Conservation (phyloP, 345 rosid genomes). For the Sonneratia caseolaris region DNA sequence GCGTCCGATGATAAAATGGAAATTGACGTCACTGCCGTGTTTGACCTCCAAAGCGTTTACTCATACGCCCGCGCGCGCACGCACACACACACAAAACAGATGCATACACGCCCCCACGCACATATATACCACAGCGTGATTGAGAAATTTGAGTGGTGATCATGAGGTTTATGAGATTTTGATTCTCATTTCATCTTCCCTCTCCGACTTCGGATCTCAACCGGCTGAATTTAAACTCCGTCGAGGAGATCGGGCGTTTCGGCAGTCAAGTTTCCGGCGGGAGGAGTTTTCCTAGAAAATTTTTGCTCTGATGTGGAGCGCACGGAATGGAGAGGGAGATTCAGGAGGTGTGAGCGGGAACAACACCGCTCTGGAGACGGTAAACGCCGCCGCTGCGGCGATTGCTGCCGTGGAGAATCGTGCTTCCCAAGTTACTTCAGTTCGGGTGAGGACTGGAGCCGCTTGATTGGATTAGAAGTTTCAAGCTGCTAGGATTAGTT, state of each 20-base stretch:
- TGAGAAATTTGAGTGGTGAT: no score
- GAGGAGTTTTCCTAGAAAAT: neutral
- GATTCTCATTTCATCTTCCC: neutral
- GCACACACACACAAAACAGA: neutral
- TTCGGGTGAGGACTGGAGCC: conserved; percentile 26
- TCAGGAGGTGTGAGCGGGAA: conserved; percentile 28
- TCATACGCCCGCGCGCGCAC: neutral
- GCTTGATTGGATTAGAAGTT: neutral
- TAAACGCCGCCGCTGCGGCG: conserved; percentile 84
- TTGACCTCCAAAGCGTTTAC: conserved; percentile 29
- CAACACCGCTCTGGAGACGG: conserved; percentile 45
- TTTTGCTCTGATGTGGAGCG: conserved; percentile 3
- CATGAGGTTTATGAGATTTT: no score
- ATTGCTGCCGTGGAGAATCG: conserved; percentile 70
- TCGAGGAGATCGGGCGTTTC: neutral
- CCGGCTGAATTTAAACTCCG: neutral
- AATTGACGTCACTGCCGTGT: conserved; percentile 48
- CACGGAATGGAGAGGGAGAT: conserved; percentile 33
- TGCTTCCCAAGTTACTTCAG: conserved; percentile 40
- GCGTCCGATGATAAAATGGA: conserved; percentile 15
- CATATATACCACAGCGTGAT: neutral
- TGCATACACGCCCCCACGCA: neutral
- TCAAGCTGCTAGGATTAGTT: neutral
- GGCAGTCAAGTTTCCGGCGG: neutral
- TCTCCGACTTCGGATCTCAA: neutral